A percentile compares a stretch with the other conserved stretches of the same genome.
These are phyloP conservation scores for Hevea brasiliensis DNA, from an alignment of 345 rosid genomes.

Conservation along the genomic window DNA sequence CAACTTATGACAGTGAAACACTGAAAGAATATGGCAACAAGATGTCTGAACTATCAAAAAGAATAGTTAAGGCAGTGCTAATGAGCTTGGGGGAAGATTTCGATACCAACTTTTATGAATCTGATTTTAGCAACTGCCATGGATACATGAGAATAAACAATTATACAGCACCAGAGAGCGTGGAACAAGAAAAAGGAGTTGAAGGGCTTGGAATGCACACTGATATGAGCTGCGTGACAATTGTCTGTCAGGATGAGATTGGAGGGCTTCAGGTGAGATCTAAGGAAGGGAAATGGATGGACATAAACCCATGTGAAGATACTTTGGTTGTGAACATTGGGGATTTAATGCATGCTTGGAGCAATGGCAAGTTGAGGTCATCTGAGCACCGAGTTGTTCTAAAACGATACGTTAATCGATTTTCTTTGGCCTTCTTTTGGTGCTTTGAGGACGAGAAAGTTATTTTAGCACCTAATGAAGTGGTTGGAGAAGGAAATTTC, in stretches of 20 bases:
- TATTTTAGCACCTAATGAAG: no score
- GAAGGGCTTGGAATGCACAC: slow-evolving; percentile 49
- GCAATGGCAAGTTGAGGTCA: slow-evolving; percentile 35
- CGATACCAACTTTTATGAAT: slow-evolving; percentile 16
- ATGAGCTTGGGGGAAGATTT: slow-evolving; percentile 27
- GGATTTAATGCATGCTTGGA: slow-evolving; percentile 45
- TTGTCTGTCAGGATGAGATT: no score
- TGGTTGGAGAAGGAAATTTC: slow-evolving; percentile 21
- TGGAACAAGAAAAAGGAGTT: slow-evolving; percentile 11
- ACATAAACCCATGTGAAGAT: slow-evolving; percentile 33
- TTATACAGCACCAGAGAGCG: slow-evolving; percentile 24
- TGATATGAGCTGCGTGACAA: slow-evolving; percentile 39
- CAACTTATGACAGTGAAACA: slow-evolving; percentile 5
- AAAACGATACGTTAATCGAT: slow-evolving; percentile 29
- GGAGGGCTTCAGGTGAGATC: slow-evolving; percentile 17
- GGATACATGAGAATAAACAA: slow-evolving; percentile 40
- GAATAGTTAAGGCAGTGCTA: slow-evolving; percentile 17
- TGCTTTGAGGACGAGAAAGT: slow-evolving; percentile 38
- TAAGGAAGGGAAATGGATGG: slow-evolving; percentile 41
- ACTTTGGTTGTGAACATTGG: slow-evolving; percentile 42
- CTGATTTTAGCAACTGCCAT: slow-evolving; percentile 34
- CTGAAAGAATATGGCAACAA: slow-evolving; percentile 33
- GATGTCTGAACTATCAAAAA: slow-evolving; percentile 33
- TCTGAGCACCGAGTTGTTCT: slow-evolving; percentile 41
- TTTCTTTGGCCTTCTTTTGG: slow-evolving; percentile 42